phyloP scores from a whole-genome alignment of 306 rosid species.

The Cotoneaster glaucophyllus region DNA sequence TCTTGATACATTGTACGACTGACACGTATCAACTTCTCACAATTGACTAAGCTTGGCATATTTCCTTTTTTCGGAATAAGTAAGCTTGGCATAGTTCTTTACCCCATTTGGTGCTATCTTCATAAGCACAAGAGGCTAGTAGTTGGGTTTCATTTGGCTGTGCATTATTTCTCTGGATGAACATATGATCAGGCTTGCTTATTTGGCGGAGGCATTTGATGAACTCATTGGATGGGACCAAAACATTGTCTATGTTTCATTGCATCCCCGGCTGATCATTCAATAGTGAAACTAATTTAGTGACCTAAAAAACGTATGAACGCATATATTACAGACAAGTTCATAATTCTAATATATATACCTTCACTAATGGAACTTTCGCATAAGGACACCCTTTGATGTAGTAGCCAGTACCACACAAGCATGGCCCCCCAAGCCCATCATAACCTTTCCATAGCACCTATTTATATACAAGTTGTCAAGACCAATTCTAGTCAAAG shows the following conservation, averaged over 20 bases:
- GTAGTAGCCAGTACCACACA: constrained; percentile 57
- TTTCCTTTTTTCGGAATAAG: too few species aligned
- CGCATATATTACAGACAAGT: not conserved
- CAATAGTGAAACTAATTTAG: not conserved
- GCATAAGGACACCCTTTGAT: constrained; percentile 43
- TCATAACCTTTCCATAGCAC: constrained; percentile 43
- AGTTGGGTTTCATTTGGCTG: constrained; percentile 28
- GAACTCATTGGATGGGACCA: constrained; percentile 56
- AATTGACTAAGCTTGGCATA: not conserved
- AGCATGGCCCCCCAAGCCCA: constrained; percentile 52
- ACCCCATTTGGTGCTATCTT: constrained; percentile 57
- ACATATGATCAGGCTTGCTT: constrained; percentile 10
- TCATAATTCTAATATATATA: not conserved
- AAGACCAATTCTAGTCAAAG: not conserved
- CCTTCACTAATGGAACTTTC: constrained; percentile 12
- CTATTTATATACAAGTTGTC: constrained; percentile 10
- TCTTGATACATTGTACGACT: too few species aligned
- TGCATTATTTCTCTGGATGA: not conserved
- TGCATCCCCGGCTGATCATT: constrained; percentile 26
- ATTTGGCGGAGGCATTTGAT: constrained; percentile 32
- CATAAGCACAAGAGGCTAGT: constrained; percentile 54
- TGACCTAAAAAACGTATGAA: not conserved
- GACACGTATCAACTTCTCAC: too few species aligned
- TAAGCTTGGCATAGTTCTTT: too few species aligned
- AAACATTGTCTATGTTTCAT: constrained; percentile 28